A percentile compares a stretch with the other conserved stretches of the same genome.
Conservation (phyloP, 345 rosid species). For the Citrus medica region DNA sequence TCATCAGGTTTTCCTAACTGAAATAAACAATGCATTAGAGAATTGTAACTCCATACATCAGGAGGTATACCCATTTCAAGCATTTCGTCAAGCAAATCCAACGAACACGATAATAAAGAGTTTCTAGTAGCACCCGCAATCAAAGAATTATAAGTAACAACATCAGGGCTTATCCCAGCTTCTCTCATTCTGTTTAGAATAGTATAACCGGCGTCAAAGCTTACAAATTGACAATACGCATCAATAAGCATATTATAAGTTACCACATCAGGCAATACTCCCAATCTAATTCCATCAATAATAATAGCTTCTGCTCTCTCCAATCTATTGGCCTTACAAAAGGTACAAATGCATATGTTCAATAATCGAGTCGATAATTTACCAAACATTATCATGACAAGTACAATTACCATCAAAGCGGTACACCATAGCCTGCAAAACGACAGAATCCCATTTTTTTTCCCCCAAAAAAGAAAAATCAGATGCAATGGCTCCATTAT, state of each 20-base stretch:
- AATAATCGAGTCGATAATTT: slow-evolving; percentile 59
- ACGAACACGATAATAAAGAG: slow-evolving; percentile 31
- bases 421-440: slow-evolving; percentile 8
- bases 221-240: slow-evolving; percentile 59
- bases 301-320: slow-evolving; percentile 62
- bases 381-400: slow-evolving; percentile 20
- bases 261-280: slow-evolving; percentile 81
- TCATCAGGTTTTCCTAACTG: slow-evolving; percentile 59
- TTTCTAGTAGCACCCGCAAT: slow-evolving; percentile 57
- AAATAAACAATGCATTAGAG: slow-evolving; percentile 75
- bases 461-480: too few relatives aligned
- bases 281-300: slow-evolving; percentile 63
- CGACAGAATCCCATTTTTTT: not conserved
- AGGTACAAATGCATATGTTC: slow-evolving; percentile 55
- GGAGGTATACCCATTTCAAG: slow-evolving; percentile 48
- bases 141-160: slow-evolving; percentile 65
- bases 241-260: slow-evolving; percentile 64
- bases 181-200: slow-evolving; percentile 61
- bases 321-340: slow-evolving; percentile 51
- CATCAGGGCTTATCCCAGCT: slow-evolving; percentile 63
- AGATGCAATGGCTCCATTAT: too few relatives aligned
- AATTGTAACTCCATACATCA: slow-evolving; percentile 82
- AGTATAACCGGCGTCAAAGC: slow-evolving; percentile 56
- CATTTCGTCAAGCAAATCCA: slow-evolving; percentile 89
- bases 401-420: not conserved